Evolutionary conservation across 2,329 filamentous ascomycete genomes (phyloP).

Genomic region (Catunica adiposa): DNA sequence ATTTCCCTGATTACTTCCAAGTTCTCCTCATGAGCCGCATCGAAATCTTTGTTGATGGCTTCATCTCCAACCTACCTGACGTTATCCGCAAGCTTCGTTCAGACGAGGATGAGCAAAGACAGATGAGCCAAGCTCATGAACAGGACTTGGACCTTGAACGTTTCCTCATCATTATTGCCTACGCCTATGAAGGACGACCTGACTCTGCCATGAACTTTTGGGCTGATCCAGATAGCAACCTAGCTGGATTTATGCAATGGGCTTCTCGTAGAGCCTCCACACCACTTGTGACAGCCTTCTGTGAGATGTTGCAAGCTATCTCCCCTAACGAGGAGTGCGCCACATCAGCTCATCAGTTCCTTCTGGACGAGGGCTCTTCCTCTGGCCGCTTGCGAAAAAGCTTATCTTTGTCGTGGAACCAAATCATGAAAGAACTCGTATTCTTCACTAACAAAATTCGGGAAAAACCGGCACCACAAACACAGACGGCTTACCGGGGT

Average conservation of each 20-base stretch:
- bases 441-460: conserved; percentile 68
- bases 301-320: conserved; percentile 84
- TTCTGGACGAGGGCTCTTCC: conserved; percentile 62
- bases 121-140: conserved; percentile 46
- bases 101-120: conserved; percentile 78
- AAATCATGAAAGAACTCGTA: conserved; percentile 79
- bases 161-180: conserved; percentile 83
- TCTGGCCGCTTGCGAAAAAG: conserved; percentile 66
- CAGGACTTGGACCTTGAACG: conserved; percentile 66
- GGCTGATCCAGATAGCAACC: conserved; percentile 78
- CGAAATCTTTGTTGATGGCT: conserved; percentile 76
- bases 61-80: conserved; percentile 91
- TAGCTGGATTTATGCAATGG: conserved; percentile 93
- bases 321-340: conserved; percentile 71
- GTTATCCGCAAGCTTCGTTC: conserved; percentile 69
- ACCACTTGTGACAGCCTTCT: conserved; percentile 89
- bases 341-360: conserved; percentile 69
- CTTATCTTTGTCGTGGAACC: conserved; percentile 76
- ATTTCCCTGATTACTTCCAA: conserved; percentile 58
- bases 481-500: conserved; percentile 30
- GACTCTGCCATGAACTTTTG: conserved; percentile 82
- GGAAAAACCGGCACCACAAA: conserved; percentile 42
- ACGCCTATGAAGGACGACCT: conserved; percentile 70
- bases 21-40: conserved; percentile 59
- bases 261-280: conserved; percentile 89